A percentile compares a stretch with the other conserved stretches of the same genome.
Evolutionary conservation across 768 basidiomycete species (phyloP).

Genomic region (Russula olivacea): DNA sequence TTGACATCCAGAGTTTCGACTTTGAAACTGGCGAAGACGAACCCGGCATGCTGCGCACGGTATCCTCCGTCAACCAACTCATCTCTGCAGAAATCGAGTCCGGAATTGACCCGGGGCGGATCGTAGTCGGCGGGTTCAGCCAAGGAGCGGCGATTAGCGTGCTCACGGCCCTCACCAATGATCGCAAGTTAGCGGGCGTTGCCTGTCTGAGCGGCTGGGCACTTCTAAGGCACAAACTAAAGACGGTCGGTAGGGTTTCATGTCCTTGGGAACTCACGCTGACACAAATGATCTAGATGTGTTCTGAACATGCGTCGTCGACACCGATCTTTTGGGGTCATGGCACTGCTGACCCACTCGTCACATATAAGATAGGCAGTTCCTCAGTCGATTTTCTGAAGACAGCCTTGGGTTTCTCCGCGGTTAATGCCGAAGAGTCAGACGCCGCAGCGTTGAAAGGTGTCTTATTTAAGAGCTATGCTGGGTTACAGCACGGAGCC

Average conservation of each 20-base stretch:
- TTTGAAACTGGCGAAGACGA: conserved; percentile 65
- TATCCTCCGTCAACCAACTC: conserved; percentile 54
- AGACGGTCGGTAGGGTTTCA: conserved; percentile 44
- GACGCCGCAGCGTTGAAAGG: conserved; percentile 44
- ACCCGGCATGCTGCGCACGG: conserved; percentile 62
- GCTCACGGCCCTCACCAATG: conserved; percentile 63
- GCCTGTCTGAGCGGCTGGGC: conserved; percentile 76
- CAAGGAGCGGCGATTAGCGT: conserved; percentile 79
- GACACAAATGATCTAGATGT: conserved; percentile 43
- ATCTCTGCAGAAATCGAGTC: conserved; percentile 69
- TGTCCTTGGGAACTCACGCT: neutral
- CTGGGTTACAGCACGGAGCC: conserved; percentile 61
- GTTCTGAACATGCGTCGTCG: conserved; percentile 49
- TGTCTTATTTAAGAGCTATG: conserved; percentile 61
- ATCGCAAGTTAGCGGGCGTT: conserved; percentile 65
- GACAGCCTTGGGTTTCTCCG: conserved; percentile 43
- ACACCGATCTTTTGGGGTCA: conserved; percentile 86
- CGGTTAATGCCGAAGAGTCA: conserved; percentile 32
- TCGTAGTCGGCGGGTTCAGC: conserved; percentile 85
- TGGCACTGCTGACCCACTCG: conserved; percentile 69
- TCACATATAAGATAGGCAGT: conserved; percentile 50
- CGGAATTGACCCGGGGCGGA: conserved; percentile 61
- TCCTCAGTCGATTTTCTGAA: conserved; percentile 54
- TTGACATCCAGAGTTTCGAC: conserved; percentile 67
- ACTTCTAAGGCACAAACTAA: conserved; percentile 59